Conservation (phyloP, 1,284 basidiomycete genomes). For the Trichosporon asahii region DNA sequence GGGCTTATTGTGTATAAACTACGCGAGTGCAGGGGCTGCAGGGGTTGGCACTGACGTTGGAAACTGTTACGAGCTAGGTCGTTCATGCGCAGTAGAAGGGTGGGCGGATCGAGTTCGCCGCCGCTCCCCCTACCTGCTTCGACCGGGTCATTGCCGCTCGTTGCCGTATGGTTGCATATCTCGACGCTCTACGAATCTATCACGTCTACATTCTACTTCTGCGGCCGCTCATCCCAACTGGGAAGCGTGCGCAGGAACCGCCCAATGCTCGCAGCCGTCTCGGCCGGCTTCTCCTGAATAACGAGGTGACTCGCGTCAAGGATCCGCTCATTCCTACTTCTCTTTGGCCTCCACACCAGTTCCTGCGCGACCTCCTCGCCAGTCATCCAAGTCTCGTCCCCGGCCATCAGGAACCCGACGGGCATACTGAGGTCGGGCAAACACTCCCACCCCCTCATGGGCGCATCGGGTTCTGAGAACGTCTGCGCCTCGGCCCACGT, state of each 20-base stretch:
- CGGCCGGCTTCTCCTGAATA: slow-evolving; percentile 41
- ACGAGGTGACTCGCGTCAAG: slow-evolving; percentile 40
- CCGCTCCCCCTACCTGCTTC: too few relatives aligned
- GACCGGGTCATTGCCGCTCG: too few relatives aligned
- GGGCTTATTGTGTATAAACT: neutral
- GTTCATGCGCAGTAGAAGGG: too few relatives aligned
- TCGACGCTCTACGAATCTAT: too few relatives aligned
- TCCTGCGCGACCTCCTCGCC: slow-evolving; percentile 28
- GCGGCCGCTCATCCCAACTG: neutral
- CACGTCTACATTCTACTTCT: neutral
- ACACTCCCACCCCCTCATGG: slow-evolving; percentile 37
- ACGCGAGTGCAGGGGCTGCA: neutral
- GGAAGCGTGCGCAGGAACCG: slow-evolving; percentile 33
- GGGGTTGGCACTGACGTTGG: too few relatives aligned
- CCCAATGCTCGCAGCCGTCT: slow-evolving; percentile 34
- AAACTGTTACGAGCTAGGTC: too few relatives aligned
- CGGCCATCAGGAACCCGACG: slow-evolving; percentile 39
- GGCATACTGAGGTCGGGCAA: slow-evolving; percentile 31
- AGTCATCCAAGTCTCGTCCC: slow-evolving; percentile 27
- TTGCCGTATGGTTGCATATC: too few relatives aligned
- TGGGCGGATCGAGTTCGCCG: too few relatives aligned
- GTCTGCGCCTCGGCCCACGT: slow-evolving; percentile 37
- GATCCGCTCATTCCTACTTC: slow-evolving; percentile 35
- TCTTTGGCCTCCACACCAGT: slow-evolving; percentile 38
- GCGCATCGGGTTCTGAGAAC: slow-evolving; percentile 35